These are phyloP conservation scores for Fulvia fulva DNA, from an alignment of 2,329 filamentous ascomycete genomes.

Conservation along the genomic window DNA sequence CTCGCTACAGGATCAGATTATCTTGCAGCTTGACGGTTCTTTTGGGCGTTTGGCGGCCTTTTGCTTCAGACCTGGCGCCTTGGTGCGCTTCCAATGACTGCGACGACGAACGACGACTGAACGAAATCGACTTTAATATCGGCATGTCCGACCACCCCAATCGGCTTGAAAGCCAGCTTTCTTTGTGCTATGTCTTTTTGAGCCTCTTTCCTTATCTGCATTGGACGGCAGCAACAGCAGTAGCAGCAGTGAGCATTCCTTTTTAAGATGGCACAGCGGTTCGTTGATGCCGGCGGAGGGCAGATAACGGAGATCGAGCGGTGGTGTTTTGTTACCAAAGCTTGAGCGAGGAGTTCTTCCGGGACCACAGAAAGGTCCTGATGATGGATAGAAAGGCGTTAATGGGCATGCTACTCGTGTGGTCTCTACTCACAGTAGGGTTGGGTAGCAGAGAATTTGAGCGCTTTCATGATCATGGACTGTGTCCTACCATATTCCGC, in stretches of 20 bases:
- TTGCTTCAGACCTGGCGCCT: slow-evolving; percentile 16
- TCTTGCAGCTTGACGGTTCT: slow-evolving; percentile 14
- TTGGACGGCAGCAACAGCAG: slow-evolving; percentile 8
- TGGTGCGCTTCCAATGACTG: slow-evolving; percentile 19
- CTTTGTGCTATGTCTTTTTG: slow-evolving; percentile 20
- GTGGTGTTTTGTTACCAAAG: slow-evolving; percentile 9
- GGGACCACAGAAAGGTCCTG: slow-evolving; percentile 5
- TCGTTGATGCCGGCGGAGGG: slow-evolving; percentile 11
- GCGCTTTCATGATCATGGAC: slow-evolving; percentile 11
- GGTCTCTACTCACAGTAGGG: slow-evolving; percentile 13
- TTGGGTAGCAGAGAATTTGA: slow-evolving; percentile 18
- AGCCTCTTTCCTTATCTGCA: slow-evolving; percentile 10
- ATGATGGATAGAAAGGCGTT: slow-evolving; percentile 14
- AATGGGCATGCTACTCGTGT: slow-evolving; percentile 7
- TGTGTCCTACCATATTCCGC: background rate
- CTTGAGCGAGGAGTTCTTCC: slow-evolving; percentile 7
- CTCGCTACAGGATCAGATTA: slow-evolving; percentile 13
- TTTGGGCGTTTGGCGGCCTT: slow-evolving; percentile 13
- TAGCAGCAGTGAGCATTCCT: slow-evolving; percentile 4
- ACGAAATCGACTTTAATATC: slow-evolving; percentile 23
- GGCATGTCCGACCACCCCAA: slow-evolving; percentile 12
- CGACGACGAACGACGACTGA: slow-evolving; percentile 21
- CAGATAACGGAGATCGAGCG: slow-evolving; percentile 7
- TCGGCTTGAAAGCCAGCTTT: slow-evolving; percentile 16
- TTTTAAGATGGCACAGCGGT: slow-evolving; percentile 5